phyloP scores from a whole-genome alignment of 305 asterid species.

The Petunia hybrid region DNA sequence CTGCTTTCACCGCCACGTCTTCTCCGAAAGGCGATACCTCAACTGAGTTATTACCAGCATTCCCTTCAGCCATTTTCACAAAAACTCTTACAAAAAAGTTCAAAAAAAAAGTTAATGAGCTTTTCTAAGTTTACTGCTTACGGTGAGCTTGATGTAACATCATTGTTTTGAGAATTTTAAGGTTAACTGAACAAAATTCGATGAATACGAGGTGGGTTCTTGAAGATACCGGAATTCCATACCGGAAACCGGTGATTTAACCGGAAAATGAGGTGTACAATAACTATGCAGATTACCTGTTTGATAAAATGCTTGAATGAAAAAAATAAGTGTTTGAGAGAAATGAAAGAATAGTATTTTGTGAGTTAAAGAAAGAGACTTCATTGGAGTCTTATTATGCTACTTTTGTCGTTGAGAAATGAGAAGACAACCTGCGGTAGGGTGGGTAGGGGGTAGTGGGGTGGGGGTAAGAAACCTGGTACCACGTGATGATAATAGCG shows the following conservation, averaged over 20 bases:
- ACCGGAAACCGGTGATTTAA: slow-evolving; percentile 45
- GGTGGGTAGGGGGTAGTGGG: neutral
- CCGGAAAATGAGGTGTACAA: slow-evolving; percentile 33
- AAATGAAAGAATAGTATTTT: slow-evolving; percentile 37
- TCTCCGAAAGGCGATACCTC: slow-evolving; percentile 48
- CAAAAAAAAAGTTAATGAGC: neutral
- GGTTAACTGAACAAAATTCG: neutral
- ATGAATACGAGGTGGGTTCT: slow-evolving; percentile 33
- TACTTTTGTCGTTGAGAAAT: slow-evolving; percentile 28
- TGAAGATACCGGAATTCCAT: slow-evolving; percentile 37
- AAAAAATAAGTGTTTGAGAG: slow-evolving; percentile 25
- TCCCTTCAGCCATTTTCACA: slow-evolving; percentile 54
- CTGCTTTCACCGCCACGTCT: slow-evolving; percentile 65
- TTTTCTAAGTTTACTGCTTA: neutral
- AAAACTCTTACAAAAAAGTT: neutral
- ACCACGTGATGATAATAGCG: slow-evolving; percentile 66
- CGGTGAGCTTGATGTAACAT: slow-evolving; percentile 33
- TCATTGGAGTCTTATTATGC: slow-evolving; percentile 36
- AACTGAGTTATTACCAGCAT: slow-evolving; percentile 41
- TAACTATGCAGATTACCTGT: slow-evolving; percentile 33
- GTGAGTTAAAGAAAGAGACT: slow-evolving; percentile 31
- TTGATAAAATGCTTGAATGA: slow-evolving; percentile 45
- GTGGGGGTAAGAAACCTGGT: slow-evolving; percentile 32
- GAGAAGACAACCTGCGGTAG: slow-evolving; percentile 33
- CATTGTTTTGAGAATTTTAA: neutral